These are phyloP conservation scores for Pelargonium citronellum DNA, from an alignment of 441 rosid species.

Conservation along the genomic window DNA sequence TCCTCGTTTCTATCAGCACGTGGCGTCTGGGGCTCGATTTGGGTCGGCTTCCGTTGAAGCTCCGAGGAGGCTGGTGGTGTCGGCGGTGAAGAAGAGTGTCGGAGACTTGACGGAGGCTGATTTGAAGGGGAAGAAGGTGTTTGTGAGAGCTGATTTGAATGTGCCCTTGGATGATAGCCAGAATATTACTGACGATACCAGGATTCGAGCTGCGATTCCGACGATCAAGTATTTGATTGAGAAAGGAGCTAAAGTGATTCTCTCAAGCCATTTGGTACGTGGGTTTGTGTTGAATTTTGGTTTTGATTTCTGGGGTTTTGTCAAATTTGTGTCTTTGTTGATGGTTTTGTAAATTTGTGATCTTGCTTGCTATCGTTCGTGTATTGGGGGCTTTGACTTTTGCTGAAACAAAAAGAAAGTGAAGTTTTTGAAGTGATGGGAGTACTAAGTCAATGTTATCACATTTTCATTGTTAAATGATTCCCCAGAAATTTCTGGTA, in stretches of 20 bases:
- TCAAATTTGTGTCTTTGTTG: neutral
- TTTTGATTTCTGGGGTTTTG: conserved; percentile 6
- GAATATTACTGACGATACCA: conserved; percentile 83
- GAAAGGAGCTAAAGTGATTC: conserved; percentile 67
- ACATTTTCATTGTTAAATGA: neutral
- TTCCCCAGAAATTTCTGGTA: too few species aligned
- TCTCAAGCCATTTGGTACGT: conserved; percentile 61
- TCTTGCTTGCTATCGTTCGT: neutral
- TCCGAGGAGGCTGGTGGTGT: neutral
- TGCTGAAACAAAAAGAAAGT: too few species aligned
- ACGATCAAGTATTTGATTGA: conserved; percentile 77
- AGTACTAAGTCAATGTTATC: neutral
- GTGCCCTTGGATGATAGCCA: conserved; percentile 84
- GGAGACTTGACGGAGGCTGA: conserved; percentile 60
- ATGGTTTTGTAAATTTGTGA: neutral
- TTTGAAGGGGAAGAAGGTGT: conserved; percentile 88
- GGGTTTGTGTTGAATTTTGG: neutral
- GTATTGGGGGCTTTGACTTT: too few species aligned
- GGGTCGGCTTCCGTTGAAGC: neutral
- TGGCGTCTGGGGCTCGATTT: neutral
- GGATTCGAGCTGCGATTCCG: conserved; percentile 87
- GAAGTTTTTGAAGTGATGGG: too few species aligned
- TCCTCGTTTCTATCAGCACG: neutral
- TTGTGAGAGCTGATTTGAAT: conserved; percentile 89
- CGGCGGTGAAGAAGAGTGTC: conserved; percentile 60